phyloP scores from a whole-genome alignment of 176 grass and related monocot genomes.

The Hyparrhenia diplandra region DNA sequence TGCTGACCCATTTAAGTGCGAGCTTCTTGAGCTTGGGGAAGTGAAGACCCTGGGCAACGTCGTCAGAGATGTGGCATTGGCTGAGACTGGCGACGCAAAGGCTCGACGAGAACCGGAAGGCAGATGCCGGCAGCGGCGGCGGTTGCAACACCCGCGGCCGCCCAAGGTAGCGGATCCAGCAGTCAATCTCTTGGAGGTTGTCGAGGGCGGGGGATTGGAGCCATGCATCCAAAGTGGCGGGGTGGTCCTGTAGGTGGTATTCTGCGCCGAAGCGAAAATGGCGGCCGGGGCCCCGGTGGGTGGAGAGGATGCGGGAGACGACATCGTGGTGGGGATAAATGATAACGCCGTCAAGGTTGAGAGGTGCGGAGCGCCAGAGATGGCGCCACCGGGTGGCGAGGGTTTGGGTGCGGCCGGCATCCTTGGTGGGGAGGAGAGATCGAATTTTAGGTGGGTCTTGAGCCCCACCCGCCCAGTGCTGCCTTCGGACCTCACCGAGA shows the following conservation, averaged over 20 bases:
- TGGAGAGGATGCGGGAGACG: background rate
- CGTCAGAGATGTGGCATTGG: background rate
- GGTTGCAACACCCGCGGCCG: accelerated
- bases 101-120: constrained; percentile 15
- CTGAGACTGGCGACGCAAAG: background rate
- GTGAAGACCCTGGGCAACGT: background rate
- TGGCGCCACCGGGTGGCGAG: too few species aligned
- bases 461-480: too few species aligned
- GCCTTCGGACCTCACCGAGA: too few species aligned
- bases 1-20: background rate
- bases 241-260: background rate
- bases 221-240: background rate
- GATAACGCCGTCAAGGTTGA: too few species aligned
- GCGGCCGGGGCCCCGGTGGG: too few species aligned
- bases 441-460: too few species aligned
- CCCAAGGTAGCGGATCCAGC: background rate
- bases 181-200: background rate
- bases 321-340: too few species aligned
- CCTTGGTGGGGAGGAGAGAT: too few species aligned
- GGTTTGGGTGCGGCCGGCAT: too few species aligned
- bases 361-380: too few species aligned
- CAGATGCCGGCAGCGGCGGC: background rate
- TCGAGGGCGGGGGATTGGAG: background rate
- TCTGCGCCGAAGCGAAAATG: too few species aligned
- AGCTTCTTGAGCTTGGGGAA: background rate